Evolutionary conservation across 306 rosid genomes (phyloP).

Genomic region (Sindora glabra): DNA sequence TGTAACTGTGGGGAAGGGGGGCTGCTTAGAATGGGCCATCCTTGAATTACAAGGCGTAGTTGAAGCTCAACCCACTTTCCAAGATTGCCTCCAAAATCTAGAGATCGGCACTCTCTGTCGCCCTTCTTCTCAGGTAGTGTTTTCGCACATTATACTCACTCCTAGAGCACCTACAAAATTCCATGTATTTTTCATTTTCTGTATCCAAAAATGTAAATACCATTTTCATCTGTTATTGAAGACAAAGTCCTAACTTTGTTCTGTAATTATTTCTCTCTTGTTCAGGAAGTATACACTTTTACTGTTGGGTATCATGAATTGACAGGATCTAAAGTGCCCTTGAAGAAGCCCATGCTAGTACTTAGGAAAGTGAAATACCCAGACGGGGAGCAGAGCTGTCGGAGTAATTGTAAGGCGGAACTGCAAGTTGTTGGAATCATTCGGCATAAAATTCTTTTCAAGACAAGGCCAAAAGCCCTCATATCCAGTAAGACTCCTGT

Average conservation of each 20-base stretch:
- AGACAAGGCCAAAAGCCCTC: conserved; percentile 17
- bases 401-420: conserved; percentile 26
- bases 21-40: conserved; percentile 73
- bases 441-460: conserved; percentile 72
- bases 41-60: conserved; percentile 70
- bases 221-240: too few relatives aligned
- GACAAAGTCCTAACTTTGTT: not conserved
- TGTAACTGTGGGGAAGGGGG: conserved; percentile 58
- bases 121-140: conserved; percentile 66
- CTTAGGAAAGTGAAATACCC: conserved; percentile 50
- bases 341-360: conserved; percentile 79
- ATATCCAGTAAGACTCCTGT: too few relatives aligned
- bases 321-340: conserved; percentile 64
- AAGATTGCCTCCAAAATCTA: conserved; percentile 52
- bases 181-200: not conserved
- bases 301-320: conserved; percentile 84
- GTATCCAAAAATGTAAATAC: too few relatives aligned
- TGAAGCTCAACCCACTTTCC: conserved; percentile 54
- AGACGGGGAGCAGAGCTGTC: conserved; percentile 3
- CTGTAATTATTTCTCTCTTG: not conserved
- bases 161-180: not conserved
- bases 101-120: conserved; percentile 69
- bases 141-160: not conserved
- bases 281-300: conserved; percentile 65
- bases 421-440: conserved; percentile 72